Percentiles rank a stretch among this genome's conserved stretches.
These are phyloP conservation scores for Raffaelea albimanens DNA, from an alignment of 2,329 filamentous ascomycete genomes.

Conservation along the genomic window DNA sequence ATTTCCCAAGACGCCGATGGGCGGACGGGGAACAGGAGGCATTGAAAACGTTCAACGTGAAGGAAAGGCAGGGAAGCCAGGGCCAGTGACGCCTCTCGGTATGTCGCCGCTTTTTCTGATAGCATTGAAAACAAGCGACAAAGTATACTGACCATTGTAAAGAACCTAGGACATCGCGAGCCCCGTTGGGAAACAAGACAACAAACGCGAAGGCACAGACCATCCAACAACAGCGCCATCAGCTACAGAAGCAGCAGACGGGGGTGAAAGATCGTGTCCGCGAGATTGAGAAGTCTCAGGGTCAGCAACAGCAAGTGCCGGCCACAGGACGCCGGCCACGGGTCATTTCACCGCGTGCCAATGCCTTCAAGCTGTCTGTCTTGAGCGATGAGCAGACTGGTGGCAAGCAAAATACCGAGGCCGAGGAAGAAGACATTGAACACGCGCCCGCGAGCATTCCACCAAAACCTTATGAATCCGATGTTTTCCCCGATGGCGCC, in stretches of 20 bases:
- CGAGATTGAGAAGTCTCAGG: conserved; percentile 52
- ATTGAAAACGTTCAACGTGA: conserved; percentile 46
- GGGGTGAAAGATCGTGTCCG: conserved; percentile 51
- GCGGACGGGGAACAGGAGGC: conserved; percentile 39
- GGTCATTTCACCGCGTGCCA: conserved; percentile 41
- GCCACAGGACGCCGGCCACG: conserved; percentile 51
- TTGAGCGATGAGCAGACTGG: conserved; percentile 36
- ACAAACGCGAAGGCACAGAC: conserved; percentile 71
- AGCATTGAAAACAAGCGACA: background rate
- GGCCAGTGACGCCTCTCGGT: conserved; percentile 76
- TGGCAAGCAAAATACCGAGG: conserved; percentile 24
- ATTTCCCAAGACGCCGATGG: conserved; percentile 69
- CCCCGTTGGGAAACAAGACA: conserved; percentile 86
- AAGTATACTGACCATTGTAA: conserved; percentile 2
- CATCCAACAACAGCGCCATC: conserved; percentile 31
- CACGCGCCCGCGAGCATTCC: conserved; percentile 72
- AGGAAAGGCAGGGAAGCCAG: conserved; percentile 43
- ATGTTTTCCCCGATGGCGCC: conserved; percentile 51
- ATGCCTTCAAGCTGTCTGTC: conserved; percentile 52
- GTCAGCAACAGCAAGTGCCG: conserved; percentile 18
- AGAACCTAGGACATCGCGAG: conserved; percentile 58
- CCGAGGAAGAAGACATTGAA: conserved; percentile 69
- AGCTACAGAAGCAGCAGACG: conserved; percentile 32
- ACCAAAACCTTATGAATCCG: conserved; percentile 58
- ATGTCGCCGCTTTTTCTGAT: conserved; percentile 18